These are phyloP conservation scores for Ogataea glucozyma DNA, from an alignment of 805 yeast genomes.

Conservation along the genomic window DNA sequence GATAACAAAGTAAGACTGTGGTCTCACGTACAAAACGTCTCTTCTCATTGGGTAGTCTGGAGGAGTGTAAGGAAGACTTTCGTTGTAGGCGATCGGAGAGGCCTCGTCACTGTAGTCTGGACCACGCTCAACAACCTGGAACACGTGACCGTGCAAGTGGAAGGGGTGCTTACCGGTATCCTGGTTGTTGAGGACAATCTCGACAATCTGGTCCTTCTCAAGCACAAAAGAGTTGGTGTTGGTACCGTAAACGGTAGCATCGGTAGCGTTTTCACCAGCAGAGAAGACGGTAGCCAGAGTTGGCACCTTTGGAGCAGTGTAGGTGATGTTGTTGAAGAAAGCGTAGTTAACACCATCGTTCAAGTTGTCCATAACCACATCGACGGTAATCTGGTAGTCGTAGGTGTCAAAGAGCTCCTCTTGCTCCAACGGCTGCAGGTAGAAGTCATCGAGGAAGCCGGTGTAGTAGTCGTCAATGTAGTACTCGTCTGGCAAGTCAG, in stretches of 20 bases:
- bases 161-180: slow-evolving; percentile 96
- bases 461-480: slow-evolving; percentile 47
- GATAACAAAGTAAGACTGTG: slow-evolving; percentile 81
- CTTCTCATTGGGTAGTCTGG: slow-evolving; percentile 82
- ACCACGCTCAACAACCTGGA: slow-evolving; percentile 81
- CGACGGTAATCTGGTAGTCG: slow-evolving; percentile 67
- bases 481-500: slow-evolving; percentile 45
- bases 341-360: slow-evolving; percentile 90
- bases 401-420: slow-evolving; percentile 62
- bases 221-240: slow-evolving; percentile 77
- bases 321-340: slow-evolving; percentile 89
- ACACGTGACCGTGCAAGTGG: slow-evolving; percentile 93
- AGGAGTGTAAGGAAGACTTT: slow-evolving; percentile 48
- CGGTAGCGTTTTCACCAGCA: slow-evolving; percentile 60
- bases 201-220: slow-evolving; percentile 65
- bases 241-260: slow-evolving; percentile 67
- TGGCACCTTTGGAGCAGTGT: slow-evolving; percentile 81
- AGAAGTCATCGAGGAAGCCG: slow-evolving; percentile 72
- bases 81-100: slow-evolving; percentile 58
- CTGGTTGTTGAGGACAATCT: slow-evolving; percentile 77
- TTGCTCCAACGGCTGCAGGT: slow-evolving; percentile 62
- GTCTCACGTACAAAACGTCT: slow-evolving; percentile 77
- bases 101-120: slow-evolving; percentile 55
- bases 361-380: slow-evolving; percentile 82
- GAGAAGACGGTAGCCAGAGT: slow-evolving; percentile 74